Evolutionary conservation across 129 eudicot species (phyloP), one percentile per base, ranked within the genome.

Genomic region (Tagetes patula): DNA sequence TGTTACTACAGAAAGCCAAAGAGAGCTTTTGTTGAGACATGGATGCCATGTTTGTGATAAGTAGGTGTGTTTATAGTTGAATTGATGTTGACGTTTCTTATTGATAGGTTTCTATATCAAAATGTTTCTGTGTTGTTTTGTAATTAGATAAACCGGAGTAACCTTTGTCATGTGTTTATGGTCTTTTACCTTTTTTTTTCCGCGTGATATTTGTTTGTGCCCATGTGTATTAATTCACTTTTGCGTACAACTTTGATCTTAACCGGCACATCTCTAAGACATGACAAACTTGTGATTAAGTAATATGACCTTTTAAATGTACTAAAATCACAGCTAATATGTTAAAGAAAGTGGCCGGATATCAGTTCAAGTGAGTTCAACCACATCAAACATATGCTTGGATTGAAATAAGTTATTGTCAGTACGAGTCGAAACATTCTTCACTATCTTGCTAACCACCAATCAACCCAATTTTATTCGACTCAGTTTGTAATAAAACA

Each of bases 41-140:
- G 96, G 96, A 55, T 85, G 96, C 47, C 77, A 34, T 9, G 77
- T 88, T 77, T 77, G 82, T 71, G 73, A 70, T 36, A 64, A 71
- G 34, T 69, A 76, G 66, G 8, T 7, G 9, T 5, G n/a, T 2
- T 54, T 61, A 56, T 55, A 41, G 34, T 48, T 27, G 34, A 47
- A 59, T 61, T 38, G 67, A n/a, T 49, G 39, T 53, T 12, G 37
- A 33, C n/a, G 55, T 42, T 34, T 49, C 48, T 46, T 12, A 32
- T 45, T 3, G 6, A n/a, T 36, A 14, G 32, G 8, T 54, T 47
- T 46, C 70, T 30, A 32, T 65, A 36, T n/a, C 52, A 46, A 27
- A 33, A 33, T 53, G 2, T 6, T 54, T 12, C 30, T 56, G 50
- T 31, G 10, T 27, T 36, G 1, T 32, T 37, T 11, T 54, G 65